Evolutionary conservation across 2,329 filamentous ascomycete genomes (phyloP).

Genomic region (Cladosporium sp.): DNA sequence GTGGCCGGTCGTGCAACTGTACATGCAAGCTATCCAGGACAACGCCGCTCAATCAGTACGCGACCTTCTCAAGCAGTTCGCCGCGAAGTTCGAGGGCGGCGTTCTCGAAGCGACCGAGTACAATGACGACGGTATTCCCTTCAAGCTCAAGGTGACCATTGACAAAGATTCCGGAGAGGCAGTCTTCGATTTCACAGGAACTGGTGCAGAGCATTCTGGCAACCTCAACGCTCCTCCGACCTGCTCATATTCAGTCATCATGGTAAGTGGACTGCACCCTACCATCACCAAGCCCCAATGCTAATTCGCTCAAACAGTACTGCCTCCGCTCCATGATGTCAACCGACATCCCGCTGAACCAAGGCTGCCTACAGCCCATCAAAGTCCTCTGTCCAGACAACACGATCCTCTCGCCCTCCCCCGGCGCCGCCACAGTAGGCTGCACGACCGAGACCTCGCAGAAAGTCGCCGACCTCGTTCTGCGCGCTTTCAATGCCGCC

Average conservation of each 20-base stretch:
- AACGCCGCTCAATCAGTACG: constrained; percentile 33
- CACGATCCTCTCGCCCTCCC: constrained; percentile 26
- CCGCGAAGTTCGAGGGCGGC: constrained; percentile 14
- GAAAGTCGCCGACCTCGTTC: constrained; percentile 28
- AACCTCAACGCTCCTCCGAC: constrained; percentile 52
- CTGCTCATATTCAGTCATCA: constrained; percentile 33
- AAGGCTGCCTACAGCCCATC: constrained; percentile 29
- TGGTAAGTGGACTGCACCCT: constrained; percentile 1
- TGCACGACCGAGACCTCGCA: constrained; percentile 30
- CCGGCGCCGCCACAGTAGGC: constrained; percentile 25
- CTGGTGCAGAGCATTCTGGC: constrained; percentile 59
- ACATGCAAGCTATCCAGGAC: constrained; percentile 36
- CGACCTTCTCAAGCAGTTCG: constrained; percentile 23
- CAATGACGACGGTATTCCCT: constrained; percentile 37
- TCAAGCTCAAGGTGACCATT: constrained; percentile 32
- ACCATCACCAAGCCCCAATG: not conserved
- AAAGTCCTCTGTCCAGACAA: constrained; percentile 24
- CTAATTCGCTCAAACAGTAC: constrained; percentile 48
- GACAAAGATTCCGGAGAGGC: constrained; percentile 27
- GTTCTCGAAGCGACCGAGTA: constrained; percentile 30
- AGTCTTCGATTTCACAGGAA: constrained; percentile 43
- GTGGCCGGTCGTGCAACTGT: constrained; percentile 32
- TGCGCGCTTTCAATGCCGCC: constrained; percentile 27
- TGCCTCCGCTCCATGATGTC: constrained; percentile 27
- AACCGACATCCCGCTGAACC: constrained; percentile 44